Evolutionary conservation across 176 grass and related monocot genomes (phyloP).

Genomic region (Triticum turgidum): DNA sequence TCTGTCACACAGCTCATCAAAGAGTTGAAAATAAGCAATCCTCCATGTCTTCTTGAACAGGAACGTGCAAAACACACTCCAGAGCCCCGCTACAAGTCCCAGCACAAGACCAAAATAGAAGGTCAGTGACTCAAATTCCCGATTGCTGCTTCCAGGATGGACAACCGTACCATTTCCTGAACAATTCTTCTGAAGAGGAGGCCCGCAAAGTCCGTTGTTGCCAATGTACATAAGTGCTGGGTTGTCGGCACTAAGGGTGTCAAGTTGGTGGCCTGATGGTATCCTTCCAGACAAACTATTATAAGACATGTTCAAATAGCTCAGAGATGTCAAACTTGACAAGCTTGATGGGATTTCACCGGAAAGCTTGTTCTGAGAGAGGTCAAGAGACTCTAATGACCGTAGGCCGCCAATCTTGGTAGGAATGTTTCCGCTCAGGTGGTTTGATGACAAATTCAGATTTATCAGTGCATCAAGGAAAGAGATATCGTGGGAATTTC

Average conservation of each 20-base stretch:
- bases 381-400: background rate
- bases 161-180: background rate
- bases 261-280: slow-evolving; percentile 12
- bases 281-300: background rate
- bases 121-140: background rate
- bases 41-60: slow-evolving; percentile 33
- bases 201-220: slow-evolving; percentile 24
- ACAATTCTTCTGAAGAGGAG: slow-evolving; percentile 25
- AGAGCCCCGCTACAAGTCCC: slow-evolving; percentile 35
- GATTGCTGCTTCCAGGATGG: background rate
- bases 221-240: slow-evolving; percentile 26
- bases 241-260: slow-evolving; percentile 15
- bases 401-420: background rate
- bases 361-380: background rate
- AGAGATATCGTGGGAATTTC: background rate
- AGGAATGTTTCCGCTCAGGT: background rate
- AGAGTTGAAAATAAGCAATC: slow-evolving; percentile 22
- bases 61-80: slow-evolving; percentile 16
- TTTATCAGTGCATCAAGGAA: background rate
- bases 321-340: background rate
- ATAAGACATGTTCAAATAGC: background rate
- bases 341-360: background rate
- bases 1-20: background rate
- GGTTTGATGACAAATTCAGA: background rate
- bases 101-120: background rate